Conservation (phyloP, 2,329 filamentous ascomycete genomes). For the Beauveria australis region DNA sequence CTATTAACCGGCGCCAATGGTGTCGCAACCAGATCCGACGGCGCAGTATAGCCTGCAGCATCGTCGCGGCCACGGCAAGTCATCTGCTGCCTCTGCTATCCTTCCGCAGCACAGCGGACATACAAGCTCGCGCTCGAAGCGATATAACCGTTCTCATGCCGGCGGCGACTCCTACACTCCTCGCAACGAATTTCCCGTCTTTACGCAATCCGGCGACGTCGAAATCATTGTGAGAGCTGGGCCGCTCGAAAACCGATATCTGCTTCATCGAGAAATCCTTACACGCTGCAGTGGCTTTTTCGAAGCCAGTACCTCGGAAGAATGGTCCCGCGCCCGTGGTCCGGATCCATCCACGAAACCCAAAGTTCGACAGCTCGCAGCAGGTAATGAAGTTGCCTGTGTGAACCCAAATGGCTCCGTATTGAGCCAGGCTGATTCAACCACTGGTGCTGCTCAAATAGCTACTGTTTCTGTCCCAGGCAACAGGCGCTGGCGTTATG, state of each 20-base stretch:
- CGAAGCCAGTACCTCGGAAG: conserved; percentile 71
- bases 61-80: conserved; percentile 40
- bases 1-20: conserved; percentile 34
- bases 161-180: conserved; percentile 61
- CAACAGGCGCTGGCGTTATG: conserved; percentile 70
- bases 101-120: conserved; percentile 16
- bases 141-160: conserved; percentile 74
- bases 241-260: conserved; percentile 62
- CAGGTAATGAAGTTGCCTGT: conserved; percentile 38
- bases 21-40: conserved; percentile 50
- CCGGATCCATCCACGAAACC: conserved; percentile 8
- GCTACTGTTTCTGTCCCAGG: conserved; percentile 4
- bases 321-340: conserved; percentile 47
- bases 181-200: conserved; percentile 89
- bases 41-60: conserved; percentile 12
- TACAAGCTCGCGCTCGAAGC: conserved; percentile 51
- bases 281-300: conserved; percentile 92
- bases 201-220: conserved; percentile 83
- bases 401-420: conserved; percentile 5
- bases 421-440: conserved; percentile 8
- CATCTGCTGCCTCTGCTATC: conserved; percentile 45
- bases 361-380: conserved; percentile 16
- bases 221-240: conserved; percentile 72
- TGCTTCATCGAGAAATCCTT: conserved; percentile 80
- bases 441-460: not conserved